These are phyloP conservation scores for Rhizopogon roseolus DNA, from an alignment of 768 basidiomycete species.

Conservation along the genomic window DNA sequence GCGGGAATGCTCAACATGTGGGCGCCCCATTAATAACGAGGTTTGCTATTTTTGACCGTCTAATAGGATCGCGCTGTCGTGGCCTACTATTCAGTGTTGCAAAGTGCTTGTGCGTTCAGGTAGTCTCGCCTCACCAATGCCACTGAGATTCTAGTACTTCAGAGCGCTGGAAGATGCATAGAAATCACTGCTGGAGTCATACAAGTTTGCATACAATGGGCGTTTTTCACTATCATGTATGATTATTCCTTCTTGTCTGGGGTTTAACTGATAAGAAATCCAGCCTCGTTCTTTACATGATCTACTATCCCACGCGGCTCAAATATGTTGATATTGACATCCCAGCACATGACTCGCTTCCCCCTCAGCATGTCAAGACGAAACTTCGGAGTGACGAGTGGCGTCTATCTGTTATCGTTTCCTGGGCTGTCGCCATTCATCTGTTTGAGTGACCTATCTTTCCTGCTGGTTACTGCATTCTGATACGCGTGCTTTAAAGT, in stretches of 20 bases:
- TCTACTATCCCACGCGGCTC: constrained; percentile 84
- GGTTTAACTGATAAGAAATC: not conserved
- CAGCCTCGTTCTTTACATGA: constrained; percentile 86
- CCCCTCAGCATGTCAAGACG: constrained; percentile 39
- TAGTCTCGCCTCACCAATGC: not conserved
- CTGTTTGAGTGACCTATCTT: constrained; percentile 47
- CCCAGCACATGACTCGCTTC: constrained; percentile 37
- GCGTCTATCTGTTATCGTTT: constrained; percentile 70
- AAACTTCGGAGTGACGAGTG: constrained; percentile 61
- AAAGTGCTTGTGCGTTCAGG: constrained; percentile 54
- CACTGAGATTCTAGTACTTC: not conserved
- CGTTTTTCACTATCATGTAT: constrained; percentile 79
- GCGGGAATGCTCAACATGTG: constrained; percentile 85
- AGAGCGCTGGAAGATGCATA: constrained; percentile 70
- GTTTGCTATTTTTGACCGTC: not conserved
- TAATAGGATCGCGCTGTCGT: constrained; percentile 77
- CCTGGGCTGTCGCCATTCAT: constrained; percentile 67
- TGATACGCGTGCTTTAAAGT: constrained; percentile 26
- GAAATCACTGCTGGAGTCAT: constrained; percentile 79
- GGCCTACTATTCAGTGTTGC: constrained; percentile 80
- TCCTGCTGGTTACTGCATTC: not conserved
- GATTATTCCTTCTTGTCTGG: constrained; percentile 23
- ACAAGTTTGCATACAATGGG: constrained; percentile 90
- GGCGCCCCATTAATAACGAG: constrained; percentile 11
- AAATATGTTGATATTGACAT: constrained; percentile 56